These are phyloP conservation scores for Mycena galopus DNA, from an alignment of 768 basidiomycete species.

Conservation along the genomic window DNA sequence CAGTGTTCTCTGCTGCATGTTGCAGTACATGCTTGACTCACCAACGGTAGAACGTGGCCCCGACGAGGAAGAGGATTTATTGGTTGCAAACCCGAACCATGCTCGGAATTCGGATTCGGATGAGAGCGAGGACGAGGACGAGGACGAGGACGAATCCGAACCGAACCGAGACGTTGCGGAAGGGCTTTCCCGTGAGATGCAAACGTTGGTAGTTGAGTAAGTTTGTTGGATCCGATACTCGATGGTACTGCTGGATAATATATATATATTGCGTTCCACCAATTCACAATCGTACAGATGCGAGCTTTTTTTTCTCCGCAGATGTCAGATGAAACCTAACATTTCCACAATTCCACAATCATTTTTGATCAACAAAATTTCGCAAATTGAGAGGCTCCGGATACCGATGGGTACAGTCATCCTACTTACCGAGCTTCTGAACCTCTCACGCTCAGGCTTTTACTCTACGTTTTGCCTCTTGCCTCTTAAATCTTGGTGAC, in stretches of 20 bases:
- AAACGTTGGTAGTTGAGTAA: conserved; percentile 18
- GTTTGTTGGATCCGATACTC: background rate
- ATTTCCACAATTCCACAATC: no score
- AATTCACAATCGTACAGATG: background rate
- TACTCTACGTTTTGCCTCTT: no score
- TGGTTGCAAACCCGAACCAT: conserved; percentile 81
- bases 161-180: conserved; percentile 9
- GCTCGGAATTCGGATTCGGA: conserved; percentile 35
- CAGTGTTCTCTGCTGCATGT: background rate
- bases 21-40: background rate
- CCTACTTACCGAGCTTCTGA: no score
- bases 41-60: conserved; percentile 39
- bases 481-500: background rate
- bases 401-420: no score
- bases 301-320: background rate
- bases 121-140: conserved; percentile 36
- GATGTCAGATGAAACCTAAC: no score
- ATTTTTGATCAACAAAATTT: no score
- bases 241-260: background rate
- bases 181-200: conserved; percentile 6
- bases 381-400: no score
- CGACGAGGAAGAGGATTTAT: conserved; percentile 67
- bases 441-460: no score
- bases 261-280: background rate
- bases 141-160: background rate